Conservation (phyloP, 2,329 filamentous ascomycete genomes). For the Clonostachys chloroleuca region DNA sequence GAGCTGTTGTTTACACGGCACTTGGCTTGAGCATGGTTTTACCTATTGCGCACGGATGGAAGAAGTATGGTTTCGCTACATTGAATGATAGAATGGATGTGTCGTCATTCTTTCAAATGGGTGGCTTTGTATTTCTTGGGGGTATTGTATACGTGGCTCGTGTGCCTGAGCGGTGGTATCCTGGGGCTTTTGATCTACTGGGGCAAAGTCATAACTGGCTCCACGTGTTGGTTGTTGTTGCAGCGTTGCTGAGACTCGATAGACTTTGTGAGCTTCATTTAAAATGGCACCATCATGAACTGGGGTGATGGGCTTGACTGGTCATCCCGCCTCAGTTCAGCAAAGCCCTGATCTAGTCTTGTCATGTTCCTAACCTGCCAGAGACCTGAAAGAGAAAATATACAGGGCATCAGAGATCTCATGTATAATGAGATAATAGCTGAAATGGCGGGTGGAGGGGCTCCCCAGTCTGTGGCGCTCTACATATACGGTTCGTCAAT, state of each 20-base stretch:
- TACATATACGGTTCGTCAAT: too few relatives aligned
- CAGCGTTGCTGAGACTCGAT: conserved; percentile 10
- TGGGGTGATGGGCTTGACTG: too few relatives aligned
- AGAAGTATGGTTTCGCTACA: not conserved
- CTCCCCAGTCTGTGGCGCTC: too few relatives aligned
- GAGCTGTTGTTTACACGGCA: not conserved
- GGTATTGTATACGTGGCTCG: conserved; percentile 5
- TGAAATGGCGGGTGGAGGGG: too few relatives aligned
- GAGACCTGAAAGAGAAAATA: too few relatives aligned
- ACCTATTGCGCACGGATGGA: not conserved
- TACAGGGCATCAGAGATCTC: too few relatives aligned
- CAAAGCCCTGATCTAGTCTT: too few relatives aligned
- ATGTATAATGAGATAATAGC: too few relatives aligned
- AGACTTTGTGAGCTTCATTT: not conserved
- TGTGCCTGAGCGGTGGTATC: conserved; percentile 20
- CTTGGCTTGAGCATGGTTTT: not conserved
- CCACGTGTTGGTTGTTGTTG: conserved; percentile 13
- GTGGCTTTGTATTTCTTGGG: not conserved
- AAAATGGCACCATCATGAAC: too few relatives aligned
- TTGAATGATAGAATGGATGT: not conserved
- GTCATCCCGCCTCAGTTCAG: too few relatives aligned
- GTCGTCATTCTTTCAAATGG: not conserved
- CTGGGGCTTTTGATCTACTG: conserved; percentile 13
- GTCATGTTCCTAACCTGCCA: too few relatives aligned
- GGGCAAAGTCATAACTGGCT: conserved; percentile 18